Evolutionary conservation across 1,284 basidiomycete species (phyloP).

Genomic region (Cystobasidiaceae sp.): DNA sequence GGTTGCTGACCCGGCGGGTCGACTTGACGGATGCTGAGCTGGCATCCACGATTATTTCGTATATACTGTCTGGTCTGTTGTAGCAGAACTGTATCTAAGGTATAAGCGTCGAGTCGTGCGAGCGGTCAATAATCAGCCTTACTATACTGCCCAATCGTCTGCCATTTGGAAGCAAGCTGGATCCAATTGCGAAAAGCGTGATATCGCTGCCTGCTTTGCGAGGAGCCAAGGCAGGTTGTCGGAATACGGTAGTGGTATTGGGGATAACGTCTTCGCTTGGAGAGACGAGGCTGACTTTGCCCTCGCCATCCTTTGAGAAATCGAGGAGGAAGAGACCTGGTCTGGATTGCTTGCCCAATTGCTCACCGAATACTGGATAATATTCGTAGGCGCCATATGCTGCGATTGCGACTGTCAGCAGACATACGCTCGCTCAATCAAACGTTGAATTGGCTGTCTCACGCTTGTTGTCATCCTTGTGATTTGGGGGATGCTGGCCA

Average conservation of each 20-base stretch:
- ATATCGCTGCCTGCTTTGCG: background rate
- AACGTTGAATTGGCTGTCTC: no score
- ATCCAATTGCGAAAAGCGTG: constrained; percentile 7
- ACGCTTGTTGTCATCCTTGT: constrained; percentile 10
- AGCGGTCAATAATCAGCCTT: constrained; percentile 38
- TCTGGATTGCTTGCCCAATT: constrained; percentile 31
- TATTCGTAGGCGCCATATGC: constrained; percentile 32
- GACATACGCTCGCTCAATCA: no score
- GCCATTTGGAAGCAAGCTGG: constrained; percentile 1
- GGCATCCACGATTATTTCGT: constrained; percentile 50
- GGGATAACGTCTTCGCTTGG: background rate
- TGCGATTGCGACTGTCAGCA: no score
- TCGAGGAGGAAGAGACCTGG: constrained; percentile 36
- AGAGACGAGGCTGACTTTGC: background rate
- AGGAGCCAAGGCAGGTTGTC: constrained; percentile 34
- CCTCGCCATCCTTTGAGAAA: constrained; percentile 11
- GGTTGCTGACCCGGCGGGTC: background rate
- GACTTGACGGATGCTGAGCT: constrained; percentile 4
- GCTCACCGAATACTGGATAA: constrained; percentile 38
- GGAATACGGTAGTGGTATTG: constrained; percentile 14
- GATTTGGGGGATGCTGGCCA: constrained; percentile 32
- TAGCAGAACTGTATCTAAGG: constrained; percentile 53
- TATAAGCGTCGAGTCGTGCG: no score
- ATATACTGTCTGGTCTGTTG: constrained; percentile 60
- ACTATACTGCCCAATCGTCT: constrained; percentile 37